Base-by-base conservation (phyloP, 495 filamentous ascomycete genomes). In the Trichocladium antarcticum region DNA sequence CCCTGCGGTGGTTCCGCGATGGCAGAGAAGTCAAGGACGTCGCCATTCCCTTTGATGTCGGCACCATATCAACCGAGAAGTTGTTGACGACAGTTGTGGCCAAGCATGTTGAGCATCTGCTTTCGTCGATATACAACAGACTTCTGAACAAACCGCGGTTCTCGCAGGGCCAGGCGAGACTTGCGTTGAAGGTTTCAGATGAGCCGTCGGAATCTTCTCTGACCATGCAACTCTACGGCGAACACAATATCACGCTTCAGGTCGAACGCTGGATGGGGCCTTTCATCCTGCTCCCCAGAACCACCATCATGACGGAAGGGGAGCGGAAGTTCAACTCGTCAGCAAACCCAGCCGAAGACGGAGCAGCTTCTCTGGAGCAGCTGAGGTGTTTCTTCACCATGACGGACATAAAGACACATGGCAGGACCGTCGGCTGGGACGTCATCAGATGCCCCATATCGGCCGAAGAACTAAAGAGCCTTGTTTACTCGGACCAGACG, bases 1-100 rank as follows among this genome's bases (percentile, higher is more conserved):
- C 68, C 15, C 60, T 92, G 36, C 79, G 87, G 47, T 97, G 92
- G 92, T 87, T 95, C 59, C 79, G 88, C 35, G 81, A 87, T 53
- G 79, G 79, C 15, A 78, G 81, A 42, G 83, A 90, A 57, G 76
- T 87, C 37, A 74, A 76, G 50, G 79, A 82, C 50, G 63, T 69
- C 22, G 65, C 76, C 20, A 74, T 96, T 37, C 61, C 74, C 1
- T 73, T 95, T 35, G 73, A 94, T 61, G 62, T 74, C 27, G 70
- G 73, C 21, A 68, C 72, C 6, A 74, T 96, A 15, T 89, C 84
- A 0, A 74, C 86, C 52, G 85, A 93, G 57, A 53, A 62, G 14
- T 75, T 93, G 17, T 60, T 97, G 38, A 81, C 81, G 53, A 71
- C 75, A 35, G 79, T 87, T 27, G 84, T 95, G 55, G 82, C 82